Evolutionary conservation across 1,284 basidiomycete genomes (phyloP).

Genomic region (Malassezia sp.): DNA sequence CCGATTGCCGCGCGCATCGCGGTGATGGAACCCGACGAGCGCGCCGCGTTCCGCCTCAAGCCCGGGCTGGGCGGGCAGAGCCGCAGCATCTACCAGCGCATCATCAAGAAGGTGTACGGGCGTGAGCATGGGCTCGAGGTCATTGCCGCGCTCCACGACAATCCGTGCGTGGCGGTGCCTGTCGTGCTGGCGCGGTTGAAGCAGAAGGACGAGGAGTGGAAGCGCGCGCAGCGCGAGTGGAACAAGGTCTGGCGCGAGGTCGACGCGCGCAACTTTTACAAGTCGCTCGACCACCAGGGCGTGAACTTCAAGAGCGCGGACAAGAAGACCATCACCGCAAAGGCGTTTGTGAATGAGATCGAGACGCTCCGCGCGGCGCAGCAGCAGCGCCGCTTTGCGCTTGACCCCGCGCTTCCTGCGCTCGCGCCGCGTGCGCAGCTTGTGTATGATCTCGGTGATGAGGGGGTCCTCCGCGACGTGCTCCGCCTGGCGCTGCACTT

Average conservation of each 20-base stretch:
- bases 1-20: constrained; percentile 76
- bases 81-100: constrained; percentile 80
- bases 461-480: constrained; percentile 69
- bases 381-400: constrained; percentile 48
- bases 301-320: constrained; percentile 88
- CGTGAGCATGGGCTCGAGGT: constrained; percentile 70
- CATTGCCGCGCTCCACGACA: constrained; percentile 81
- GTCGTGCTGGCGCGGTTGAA: constrained; percentile 82
- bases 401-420: constrained; percentile 35
- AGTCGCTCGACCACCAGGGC: constrained; percentile 89
- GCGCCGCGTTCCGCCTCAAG: constrained; percentile 69
- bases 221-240: constrained; percentile 86
- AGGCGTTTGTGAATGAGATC: constrained; percentile 77
- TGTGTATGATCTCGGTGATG: constrained; percentile 67
- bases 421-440: constrained; percentile 55
- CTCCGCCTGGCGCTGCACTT: constrained; percentile 81
- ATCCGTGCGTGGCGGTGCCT: constrained; percentile 76
- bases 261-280: constrained; percentile 82
- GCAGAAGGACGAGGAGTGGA: constrained; percentile 96
- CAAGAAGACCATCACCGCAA: constrained; percentile 86
- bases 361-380: constrained; percentile 67
- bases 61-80: constrained; percentile 78
- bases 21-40: constrained; percentile 79
- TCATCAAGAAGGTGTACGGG: constrained; percentile 91
- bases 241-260: constrained; percentile 94